Conservation (phyloP, 106 monocot species). For the Allium fistulosum region DNA sequence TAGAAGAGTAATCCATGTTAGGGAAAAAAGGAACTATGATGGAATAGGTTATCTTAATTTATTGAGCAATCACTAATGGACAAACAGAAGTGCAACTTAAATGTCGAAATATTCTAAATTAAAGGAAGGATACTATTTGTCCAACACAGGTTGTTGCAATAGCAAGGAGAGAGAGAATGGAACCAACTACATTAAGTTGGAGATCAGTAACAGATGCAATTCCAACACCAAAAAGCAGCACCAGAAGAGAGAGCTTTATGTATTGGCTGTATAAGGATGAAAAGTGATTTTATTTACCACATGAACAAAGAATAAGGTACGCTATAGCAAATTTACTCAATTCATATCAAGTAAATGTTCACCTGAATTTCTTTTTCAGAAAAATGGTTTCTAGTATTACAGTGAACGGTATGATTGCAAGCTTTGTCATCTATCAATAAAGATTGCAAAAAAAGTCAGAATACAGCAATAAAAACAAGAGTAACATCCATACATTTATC, state of each 20-base stretch:
- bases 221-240: slow-evolving; percentile 77
- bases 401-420: slow-evolving; percentile 88
- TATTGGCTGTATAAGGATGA: slow-evolving; percentile 31
- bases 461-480: too few relatives aligned
- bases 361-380: slow-evolving; percentile 80
- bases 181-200: slow-evolving; percentile 74
- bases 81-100: too few relatives aligned
- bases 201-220: slow-evolving; percentile 83
- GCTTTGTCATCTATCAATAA: slow-evolving; percentile 67
- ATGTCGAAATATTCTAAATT: too few relatives aligned
- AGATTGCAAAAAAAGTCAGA: not conserved
- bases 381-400: slow-evolving; percentile 73
- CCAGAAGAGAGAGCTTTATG: slow-evolving; percentile 58
- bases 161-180: slow-evolving; percentile 64
- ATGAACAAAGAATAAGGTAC: too few relatives aligned
- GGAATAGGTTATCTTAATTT: too few relatives aligned
- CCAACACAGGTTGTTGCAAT: slow-evolving; percentile 75
- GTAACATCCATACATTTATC: too few relatives aligned
- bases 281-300: not conserved
- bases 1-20: too few relatives aligned
- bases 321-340: too few relatives aligned
- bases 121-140: slow-evolving; percentile 81
- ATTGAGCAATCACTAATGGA: too few relatives aligned
- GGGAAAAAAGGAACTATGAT: too few relatives aligned
- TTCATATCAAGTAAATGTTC: not conserved